Evolutionary conservation across 495 filamentous ascomycete genomes (phyloP).

Genomic region (Podospora tetraspora): DNA sequence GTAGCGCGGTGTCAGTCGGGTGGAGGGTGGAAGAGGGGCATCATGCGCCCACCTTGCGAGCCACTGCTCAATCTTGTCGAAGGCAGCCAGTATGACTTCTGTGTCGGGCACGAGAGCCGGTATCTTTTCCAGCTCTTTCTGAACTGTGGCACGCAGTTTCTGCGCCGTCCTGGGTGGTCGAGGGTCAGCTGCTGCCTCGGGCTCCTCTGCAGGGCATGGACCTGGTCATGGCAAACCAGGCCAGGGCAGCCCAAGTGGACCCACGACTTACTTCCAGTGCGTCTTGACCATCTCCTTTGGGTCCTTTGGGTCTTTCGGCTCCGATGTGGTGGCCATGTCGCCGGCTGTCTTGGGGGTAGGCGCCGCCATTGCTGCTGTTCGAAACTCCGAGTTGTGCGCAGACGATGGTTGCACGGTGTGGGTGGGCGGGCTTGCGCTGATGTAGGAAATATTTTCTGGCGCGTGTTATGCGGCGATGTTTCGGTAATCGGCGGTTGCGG

Average conservation of each 20-base stretch:
- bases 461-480: neutral
- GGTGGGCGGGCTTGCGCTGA: neutral
- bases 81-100: constrained; percentile 45
- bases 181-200: constrained; percentile 14
- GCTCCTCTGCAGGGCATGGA: neutral
- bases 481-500: constrained; percentile 1
- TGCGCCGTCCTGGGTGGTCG: constrained; percentile 20
- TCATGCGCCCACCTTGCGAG: constrained; percentile 51
- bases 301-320: constrained; percentile 9
- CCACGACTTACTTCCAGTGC: constrained; percentile 25
- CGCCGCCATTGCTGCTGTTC: constrained; percentile 17
- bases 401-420: neutral
- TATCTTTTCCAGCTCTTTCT: constrained; percentile 39
- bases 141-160: constrained; percentile 21
- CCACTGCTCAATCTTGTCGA: constrained; percentile 52
- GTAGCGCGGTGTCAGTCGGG: constrained; percentile 23
- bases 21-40: constrained; percentile 14
- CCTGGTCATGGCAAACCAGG: too few species aligned
- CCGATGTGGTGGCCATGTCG: neutral
- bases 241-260: too few species aligned
- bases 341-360: neutral
- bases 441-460: neutral
- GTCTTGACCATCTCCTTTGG: constrained; percentile 13
- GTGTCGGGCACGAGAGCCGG: constrained; percentile 41
- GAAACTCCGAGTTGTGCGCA: neutral